Evolutionary conservation across 306 rosid species (phyloP).

Genomic region (Acacia acuminata): DNA sequence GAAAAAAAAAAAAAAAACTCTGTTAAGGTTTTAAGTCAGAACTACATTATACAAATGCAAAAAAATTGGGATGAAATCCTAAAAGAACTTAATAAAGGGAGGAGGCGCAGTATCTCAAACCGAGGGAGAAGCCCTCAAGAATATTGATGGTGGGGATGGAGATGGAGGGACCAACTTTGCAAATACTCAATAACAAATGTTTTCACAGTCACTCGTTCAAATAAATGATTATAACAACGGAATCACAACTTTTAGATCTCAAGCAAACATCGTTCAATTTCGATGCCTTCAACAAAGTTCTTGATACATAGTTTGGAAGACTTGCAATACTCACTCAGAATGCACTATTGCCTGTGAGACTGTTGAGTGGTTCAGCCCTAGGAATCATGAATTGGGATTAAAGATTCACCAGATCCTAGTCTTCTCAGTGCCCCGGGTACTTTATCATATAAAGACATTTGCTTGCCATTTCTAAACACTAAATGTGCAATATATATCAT

Average conservation of each 20-base stretch:
- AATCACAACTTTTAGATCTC: not conserved
- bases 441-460: too few relatives aligned
- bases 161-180: not conserved
- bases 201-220: not conserved
- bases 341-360: constrained; percentile 18
- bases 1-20: too few relatives aligned
- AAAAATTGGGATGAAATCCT: too few relatives aligned
- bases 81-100: not conserved
- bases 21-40: not conserved
- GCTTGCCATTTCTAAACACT: too few relatives aligned
- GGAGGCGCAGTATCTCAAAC: not conserved
- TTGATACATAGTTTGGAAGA: not conserved
- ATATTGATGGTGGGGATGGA: not conserved
- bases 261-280: not conserved
- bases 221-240: not conserved
- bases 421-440: too few relatives aligned
- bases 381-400: too few relatives aligned
- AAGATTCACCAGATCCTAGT: too few relatives aligned
- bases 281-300: not conserved
- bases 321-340: constrained; percentile 6
- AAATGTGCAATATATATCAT: too few relatives aligned
- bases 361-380: too few relatives aligned
- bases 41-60: not conserved
- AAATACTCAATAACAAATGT: not conserved
- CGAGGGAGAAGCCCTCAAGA: not conserved